Percentiles rank a stretch among this genome's conserved stretches.
phyloP scores from a whole-genome alignment of 306 rosid genomes.

The Nissolia schottii region DNA sequence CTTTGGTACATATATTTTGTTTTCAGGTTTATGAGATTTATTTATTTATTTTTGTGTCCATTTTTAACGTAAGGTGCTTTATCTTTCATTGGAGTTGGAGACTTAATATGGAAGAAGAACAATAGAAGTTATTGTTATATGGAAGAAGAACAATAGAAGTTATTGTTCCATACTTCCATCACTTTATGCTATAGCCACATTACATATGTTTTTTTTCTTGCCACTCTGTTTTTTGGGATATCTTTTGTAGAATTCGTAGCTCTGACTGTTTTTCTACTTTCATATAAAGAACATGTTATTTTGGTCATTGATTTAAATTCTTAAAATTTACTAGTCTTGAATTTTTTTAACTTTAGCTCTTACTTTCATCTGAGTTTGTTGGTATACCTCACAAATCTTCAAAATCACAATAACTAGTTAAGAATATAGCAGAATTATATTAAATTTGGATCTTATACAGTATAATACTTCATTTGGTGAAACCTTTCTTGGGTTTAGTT shows the following conservation, averaged over 20 bases:
- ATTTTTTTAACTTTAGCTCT: not conserved
- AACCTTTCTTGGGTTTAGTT: not conserved
- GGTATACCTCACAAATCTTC: not conserved
- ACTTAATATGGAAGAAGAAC: not conserved
- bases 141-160: not conserved
- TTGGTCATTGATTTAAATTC: not conserved
- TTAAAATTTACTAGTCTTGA: not conserved
- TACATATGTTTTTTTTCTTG: not conserved
- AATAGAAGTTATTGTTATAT: not conserved
- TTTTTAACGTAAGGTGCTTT: not conserved
- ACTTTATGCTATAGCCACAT: not conserved
- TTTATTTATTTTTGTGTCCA: not conserved
- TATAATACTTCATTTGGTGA: not conserved
- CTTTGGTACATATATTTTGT: not conserved
- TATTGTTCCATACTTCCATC: not conserved
- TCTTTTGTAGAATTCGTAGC: not conserved
- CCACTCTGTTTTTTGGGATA: not conserved
- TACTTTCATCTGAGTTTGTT: not conserved
- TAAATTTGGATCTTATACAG: not conserved
- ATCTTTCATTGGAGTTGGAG: not conserved
- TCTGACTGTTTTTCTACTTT: not conserved
- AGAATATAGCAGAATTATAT: not conserved
- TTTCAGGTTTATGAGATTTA: not conserved
- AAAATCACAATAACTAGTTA: not conserved
- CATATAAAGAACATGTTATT: not conserved